phyloP scores from a whole-genome alignment of 2,329 filamentous ascomycete species.

The Tolypocladium paradoxum region DNA sequence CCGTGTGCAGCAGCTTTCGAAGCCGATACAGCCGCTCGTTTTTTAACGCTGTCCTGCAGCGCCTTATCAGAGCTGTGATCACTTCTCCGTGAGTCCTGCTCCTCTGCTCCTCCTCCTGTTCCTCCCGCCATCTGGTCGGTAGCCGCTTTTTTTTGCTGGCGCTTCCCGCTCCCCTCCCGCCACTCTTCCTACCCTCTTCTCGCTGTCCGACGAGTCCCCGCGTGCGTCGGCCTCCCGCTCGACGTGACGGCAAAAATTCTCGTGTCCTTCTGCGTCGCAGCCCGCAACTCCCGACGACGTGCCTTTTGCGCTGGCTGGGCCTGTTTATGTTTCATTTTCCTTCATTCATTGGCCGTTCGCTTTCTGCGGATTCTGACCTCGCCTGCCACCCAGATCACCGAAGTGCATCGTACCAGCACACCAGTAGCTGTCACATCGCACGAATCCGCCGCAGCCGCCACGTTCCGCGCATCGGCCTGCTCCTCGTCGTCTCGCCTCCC shows the following conservation, averaged over 20 bases:
- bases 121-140: slow-evolving; percentile 2
- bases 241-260: slow-evolving; percentile 1
- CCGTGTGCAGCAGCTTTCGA: neutral
- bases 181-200: neutral
- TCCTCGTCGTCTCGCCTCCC: slow-evolving; percentile 12
- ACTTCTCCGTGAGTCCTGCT: slow-evolving; percentile 29
- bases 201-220: neutral
- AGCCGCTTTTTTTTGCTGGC: slow-evolving; percentile 4
- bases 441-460: slow-evolving; percentile 17
- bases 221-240: neutral
- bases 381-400: slow-evolving; percentile 11
- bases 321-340: neutral
- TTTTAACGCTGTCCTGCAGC: slow-evolving; percentile 8
- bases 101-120: slow-evolving; percentile 9
- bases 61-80: slow-evolving; percentile 22
- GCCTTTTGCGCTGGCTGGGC: neutral
- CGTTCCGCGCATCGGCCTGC: slow-evolving; percentile 17
- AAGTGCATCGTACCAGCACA: slow-evolving; percentile 23
- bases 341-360: neutral
- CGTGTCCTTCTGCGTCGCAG: neutral
- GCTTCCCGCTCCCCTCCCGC: slow-evolving; percentile 3
- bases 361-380: neutral
- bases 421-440: slow-evolving; percentile 12
- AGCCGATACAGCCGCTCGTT: slow-evolving; percentile 2
- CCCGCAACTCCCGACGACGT: neutral